A percentile compares a stretch with the other conserved stretches of the same genome.
These are phyloP conservation scores for Magnolia sinica DNA, from an alignment of 164 flowering plant genomes.

Conservation along the genomic window DNA sequence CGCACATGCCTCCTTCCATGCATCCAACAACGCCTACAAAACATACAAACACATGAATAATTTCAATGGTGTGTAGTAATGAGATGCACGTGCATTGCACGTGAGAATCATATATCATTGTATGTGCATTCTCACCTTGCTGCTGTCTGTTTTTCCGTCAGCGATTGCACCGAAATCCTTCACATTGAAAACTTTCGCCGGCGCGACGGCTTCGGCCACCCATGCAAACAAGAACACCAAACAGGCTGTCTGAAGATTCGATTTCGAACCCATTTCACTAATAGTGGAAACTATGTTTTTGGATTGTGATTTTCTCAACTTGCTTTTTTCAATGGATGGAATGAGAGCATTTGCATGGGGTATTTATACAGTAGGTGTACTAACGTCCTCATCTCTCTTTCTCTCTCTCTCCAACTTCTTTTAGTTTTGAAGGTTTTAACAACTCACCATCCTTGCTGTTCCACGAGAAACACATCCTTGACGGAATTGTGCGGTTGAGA, in stretches of 20 bases:
- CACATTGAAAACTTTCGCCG: neutral
- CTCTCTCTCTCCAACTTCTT: no score
- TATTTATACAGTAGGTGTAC: no score
- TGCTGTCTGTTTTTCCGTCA: constrained; percentile 1
- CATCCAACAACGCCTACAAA: neutral
- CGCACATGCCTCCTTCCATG: neutral
- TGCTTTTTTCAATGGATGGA: no score
- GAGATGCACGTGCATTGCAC: neutral
- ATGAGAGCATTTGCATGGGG: no score
- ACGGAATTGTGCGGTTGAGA: no score
- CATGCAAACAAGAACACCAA: neutral
- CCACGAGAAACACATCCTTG: no score
- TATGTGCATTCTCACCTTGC: neutral
- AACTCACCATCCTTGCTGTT: no score
- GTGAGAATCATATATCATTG: neutral
- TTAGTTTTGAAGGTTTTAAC: no score
- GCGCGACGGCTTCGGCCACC: neutral
- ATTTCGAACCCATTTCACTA: neutral
- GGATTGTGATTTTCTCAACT: no score
- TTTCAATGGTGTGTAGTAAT: neutral
- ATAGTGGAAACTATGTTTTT: no score
- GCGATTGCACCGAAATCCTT: constrained; percentile 3
- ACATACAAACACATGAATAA: neutral
- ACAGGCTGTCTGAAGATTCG: neutral
- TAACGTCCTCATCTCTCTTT: no score